Evolutionary conservation across 208 protist genomes (phyloP).

Genomic region (Trypanosoma caninum): DNA sequence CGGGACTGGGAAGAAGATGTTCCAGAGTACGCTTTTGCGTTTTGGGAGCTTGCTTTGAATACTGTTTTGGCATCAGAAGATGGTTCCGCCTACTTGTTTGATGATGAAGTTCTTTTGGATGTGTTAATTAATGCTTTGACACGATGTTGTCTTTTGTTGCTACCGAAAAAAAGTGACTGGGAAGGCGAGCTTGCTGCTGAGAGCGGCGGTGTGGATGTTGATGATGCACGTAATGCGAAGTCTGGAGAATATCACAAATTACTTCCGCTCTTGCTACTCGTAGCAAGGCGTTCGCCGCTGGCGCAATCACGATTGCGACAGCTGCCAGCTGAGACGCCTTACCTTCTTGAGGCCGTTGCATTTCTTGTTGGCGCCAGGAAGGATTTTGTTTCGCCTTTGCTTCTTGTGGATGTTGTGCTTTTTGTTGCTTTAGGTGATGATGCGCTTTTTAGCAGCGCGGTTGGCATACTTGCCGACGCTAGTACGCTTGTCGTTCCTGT

Average conservation of each 20-base stretch:
- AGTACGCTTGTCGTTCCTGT: background rate
- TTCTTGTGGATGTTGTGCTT: slow-evolving; percentile 9
- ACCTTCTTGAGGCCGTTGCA: slow-evolving; percentile 14
- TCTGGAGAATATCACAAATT: background rate
- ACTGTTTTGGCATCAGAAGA: slow-evolving; percentile 57
- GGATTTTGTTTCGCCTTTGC: background rate
- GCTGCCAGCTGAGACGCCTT: background rate
- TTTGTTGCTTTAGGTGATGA: background rate
- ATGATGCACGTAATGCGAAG: background rate
- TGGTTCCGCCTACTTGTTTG: slow-evolving; percentile 48
- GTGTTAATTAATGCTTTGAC: slow-evolving; percentile 21
- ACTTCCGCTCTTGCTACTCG: slow-evolving; percentile 12
- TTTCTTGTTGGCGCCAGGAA: background rate
- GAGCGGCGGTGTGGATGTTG: background rate
- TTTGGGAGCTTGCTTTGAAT: slow-evolving; percentile 37
- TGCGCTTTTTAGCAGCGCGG: background rate
- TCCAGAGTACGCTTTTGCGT: slow-evolving; percentile 22
- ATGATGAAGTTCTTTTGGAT: slow-evolving; percentile 29
- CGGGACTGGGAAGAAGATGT: slow-evolving; percentile 16
- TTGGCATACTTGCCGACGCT: slow-evolving; percentile 1
- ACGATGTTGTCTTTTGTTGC: slow-evolving; percentile 10
- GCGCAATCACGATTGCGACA: background rate
- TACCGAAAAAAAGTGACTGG: background rate
- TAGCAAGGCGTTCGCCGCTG: background rate
- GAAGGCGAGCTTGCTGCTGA: background rate